These are phyloP conservation scores for Oryza rufipogon DNA, from an alignment of 176 grass and related monocot species.

Conservation along the genomic window DNA sequence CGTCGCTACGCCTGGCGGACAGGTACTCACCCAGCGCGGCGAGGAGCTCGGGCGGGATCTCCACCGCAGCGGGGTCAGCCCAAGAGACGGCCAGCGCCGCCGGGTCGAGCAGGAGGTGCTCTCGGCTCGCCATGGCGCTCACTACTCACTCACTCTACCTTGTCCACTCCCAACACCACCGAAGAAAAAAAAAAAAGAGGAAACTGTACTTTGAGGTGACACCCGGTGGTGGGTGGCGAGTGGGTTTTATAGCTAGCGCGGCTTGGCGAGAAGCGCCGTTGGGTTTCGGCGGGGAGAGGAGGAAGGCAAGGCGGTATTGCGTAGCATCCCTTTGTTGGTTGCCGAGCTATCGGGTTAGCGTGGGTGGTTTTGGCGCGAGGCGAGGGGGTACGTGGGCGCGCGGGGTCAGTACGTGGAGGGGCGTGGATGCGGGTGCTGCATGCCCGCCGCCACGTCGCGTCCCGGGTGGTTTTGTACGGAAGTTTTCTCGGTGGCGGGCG, in stretches of 20 bases:
- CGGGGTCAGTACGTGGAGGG: slow-evolving; percentile 36
- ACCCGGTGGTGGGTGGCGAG: background rate
- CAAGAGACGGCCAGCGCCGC: slow-evolving; percentile 33
- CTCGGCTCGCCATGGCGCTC: slow-evolving; percentile 42
- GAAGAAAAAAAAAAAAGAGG: background rate
- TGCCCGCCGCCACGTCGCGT: slow-evolving; percentile 51
- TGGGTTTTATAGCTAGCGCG: slow-evolving; percentile 39
- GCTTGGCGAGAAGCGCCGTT: background rate
- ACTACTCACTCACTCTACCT: background rate
- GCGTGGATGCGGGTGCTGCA: slow-evolving; percentile 30
- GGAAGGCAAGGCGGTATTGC: slow-evolving; percentile 19
- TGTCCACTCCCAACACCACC: too few species aligned
- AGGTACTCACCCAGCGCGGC: slow-evolving; percentile 57
- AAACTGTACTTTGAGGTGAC: slow-evolving; percentile 2
- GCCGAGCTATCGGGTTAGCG: slow-evolving; percentile 27
- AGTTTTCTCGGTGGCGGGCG: background rate
- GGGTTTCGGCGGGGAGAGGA: background rate
- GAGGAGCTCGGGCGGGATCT: slow-evolving; percentile 53
- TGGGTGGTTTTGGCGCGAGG: slow-evolving; percentile 41
- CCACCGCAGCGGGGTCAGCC: slow-evolving; percentile 33
- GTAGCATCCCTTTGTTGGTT: background rate
- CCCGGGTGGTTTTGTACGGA: background rate
- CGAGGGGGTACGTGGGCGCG: slow-evolving; percentile 36
- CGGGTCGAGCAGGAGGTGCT: slow-evolving; percentile 45
- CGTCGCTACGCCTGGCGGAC: background rate